Evolutionary conservation across 2,329 filamentous ascomycete species (phyloP).

Genomic region (Stenocarpella maydis): DNA sequence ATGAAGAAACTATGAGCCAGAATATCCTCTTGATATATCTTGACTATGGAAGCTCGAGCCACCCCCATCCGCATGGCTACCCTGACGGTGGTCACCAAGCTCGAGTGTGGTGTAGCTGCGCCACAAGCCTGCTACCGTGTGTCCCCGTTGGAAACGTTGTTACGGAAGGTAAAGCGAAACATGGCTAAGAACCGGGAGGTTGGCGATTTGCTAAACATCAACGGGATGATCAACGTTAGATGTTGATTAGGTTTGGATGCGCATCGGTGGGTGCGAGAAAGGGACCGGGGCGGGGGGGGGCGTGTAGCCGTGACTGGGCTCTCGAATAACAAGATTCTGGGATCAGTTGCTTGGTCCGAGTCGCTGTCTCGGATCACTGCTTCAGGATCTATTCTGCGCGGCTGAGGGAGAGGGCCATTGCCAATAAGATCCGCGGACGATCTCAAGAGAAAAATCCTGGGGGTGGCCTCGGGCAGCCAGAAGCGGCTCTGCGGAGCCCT

Average conservation of each 20-base stretch:
- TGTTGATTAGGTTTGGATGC: background rate
- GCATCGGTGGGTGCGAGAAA: background rate
- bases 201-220: conserved; percentile 24
- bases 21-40: conserved; percentile 18
- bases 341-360: conserved; percentile 18
- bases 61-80: background rate
- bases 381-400: conserved; percentile 17
- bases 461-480: background rate
- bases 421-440: conserved; percentile 16
- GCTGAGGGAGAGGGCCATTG: background rate
- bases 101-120: background rate
- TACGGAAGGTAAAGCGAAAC: conserved; percentile 17
- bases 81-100: background rate
- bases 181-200: conserved; percentile 12
- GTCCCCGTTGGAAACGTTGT: conserved; percentile 9
- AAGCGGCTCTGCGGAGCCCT: conserved; percentile 16
- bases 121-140: background rate
- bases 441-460: conserved; percentile 9
- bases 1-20: background rate
- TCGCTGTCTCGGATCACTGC: conserved; percentile 10
- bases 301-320: background rate
- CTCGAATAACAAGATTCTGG: background rate
- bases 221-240: conserved; percentile 19
- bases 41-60: conserved; percentile 9
- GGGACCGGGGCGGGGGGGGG: background rate